Evolutionary conservation across 352 stramenopile species (phyloP), one percentile per base, ranked within the genome.

Genomic region (Saprolegnia diclina): DNA sequence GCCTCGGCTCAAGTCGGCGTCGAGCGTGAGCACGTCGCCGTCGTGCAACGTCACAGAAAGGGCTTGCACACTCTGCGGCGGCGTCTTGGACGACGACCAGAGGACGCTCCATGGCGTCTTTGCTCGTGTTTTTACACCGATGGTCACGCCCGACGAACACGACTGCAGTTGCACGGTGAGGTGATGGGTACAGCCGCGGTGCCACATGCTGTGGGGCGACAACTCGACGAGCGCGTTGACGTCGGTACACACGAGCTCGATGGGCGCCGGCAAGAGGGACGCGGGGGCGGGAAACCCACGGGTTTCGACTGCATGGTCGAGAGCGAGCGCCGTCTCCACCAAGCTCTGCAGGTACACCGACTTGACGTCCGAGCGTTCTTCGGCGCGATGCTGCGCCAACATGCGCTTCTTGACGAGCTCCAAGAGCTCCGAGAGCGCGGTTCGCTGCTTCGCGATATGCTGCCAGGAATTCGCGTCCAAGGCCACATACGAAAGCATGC

Each of bases 301-400:
- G 22, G 74, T 79, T 56, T 93, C 85, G 10, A 82, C 74, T 5
- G 79, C 79, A 18, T 90, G 50, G 65, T 91, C 82, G 13, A 91
- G 35, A 22, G 78, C 71, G 24, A 91, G 21, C 11, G 80, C 72
- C 48, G 81, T 89, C 44, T 93, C 76, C 0, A 88, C 69, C 4
- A 93, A 67, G 24, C 50, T 66, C 37, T 91, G 83, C 16, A 91
- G 62, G 48, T 88, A 88, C 1, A 78, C 71, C 14, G 81, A 90
- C 44, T 91, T 91, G 16, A 77, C 68, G 29, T 88, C 79, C 6
- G 72, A 63, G 35, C 73, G 65, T 18, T 85, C 79, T 61, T 91
- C 85, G 0, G 61, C 64, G n/a, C 76, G 64, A 48, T 83, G 76
- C 19, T 87, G 82, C 9, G 78, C 78, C 4, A 74, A 75, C 46